Conservation (phyloP, 139 green algal genomes). For the Deuterostichococcus epilithicus region DNA sequence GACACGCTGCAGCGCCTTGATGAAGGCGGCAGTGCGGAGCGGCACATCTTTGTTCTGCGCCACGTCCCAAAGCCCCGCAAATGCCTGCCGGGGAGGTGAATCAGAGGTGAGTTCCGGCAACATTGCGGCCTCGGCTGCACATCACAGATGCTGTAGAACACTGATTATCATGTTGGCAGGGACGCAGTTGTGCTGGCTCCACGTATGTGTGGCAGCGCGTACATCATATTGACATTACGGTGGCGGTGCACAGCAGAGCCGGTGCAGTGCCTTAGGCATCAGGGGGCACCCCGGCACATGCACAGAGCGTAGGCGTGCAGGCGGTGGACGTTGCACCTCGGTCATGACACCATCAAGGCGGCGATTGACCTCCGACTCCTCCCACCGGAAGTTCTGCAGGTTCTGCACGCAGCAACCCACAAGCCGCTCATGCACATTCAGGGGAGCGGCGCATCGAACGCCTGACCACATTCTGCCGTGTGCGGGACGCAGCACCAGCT, state of each 20-base stretch:
- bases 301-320: background rate
- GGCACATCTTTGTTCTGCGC: conserved; percentile 53
- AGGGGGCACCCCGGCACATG: background rate
- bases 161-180: background rate
- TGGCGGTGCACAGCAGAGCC: too few relatives aligned
- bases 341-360: conserved; percentile 35
- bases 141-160: conserved; percentile 11
- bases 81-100: conserved; percentile 12
- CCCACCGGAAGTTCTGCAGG: conserved; percentile 51
- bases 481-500: too few relatives aligned
- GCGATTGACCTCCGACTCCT: conserved; percentile 67
- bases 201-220: too few relatives aligned
- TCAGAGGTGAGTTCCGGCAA: background rate
- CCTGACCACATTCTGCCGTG: too few relatives aligned
- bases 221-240: too few relatives aligned
- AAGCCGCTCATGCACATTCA: conserved; percentile 29
- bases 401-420: conserved; percentile 23
- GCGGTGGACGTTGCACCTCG: background rate
- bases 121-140: background rate
- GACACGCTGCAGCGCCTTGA: conserved; percentile 78
- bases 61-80: conserved; percentile 32
- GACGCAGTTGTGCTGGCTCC: too few relatives aligned
- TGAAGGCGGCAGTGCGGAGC: conserved; percentile 78
- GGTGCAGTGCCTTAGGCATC: too few relatives aligned
- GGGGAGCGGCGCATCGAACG: too few relatives aligned